Percentiles rank a stretch among this genome's conserved stretches.
Conservation (phyloP, 768 basidiomycete genomes). For the Kondoa malvinella region DNA sequence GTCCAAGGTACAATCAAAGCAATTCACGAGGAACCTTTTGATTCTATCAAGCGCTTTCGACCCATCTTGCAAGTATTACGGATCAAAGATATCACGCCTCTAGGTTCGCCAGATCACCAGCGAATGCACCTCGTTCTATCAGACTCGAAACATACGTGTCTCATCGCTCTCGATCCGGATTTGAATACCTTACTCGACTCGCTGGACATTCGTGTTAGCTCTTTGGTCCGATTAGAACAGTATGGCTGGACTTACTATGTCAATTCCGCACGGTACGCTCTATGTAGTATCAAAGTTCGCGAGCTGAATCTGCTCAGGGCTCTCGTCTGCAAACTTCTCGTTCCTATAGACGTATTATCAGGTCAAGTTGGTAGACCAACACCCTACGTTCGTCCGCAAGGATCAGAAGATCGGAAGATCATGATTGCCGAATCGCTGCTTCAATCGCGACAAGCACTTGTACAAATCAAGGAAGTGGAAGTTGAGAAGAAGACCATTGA, state of each 20-base stretch:
- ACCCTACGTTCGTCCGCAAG: neutral
- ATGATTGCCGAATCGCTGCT: neutral
- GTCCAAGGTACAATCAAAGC: neutral
- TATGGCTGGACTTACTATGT: neutral
- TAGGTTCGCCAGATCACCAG: neutral
- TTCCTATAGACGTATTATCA: neutral
- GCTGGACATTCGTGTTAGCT: neutral
- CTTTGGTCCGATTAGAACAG: neutral
- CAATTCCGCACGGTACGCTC: neutral
- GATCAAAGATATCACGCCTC: neutral
- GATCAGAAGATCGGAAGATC: neutral
- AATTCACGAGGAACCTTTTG: neutral
- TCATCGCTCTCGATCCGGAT: neutral
- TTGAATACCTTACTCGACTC: neutral
- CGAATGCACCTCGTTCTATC: neutral
- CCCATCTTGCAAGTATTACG: neutral
- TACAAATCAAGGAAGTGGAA: neutral
- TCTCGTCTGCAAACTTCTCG: neutral
- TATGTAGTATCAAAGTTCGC: neutral
- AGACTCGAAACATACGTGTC: neutral
- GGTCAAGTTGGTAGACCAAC: neutral
- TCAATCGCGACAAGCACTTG: neutral
- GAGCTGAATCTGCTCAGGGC: neutral
- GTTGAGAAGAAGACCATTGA: neutral
- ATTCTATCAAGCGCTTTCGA: neutral